phyloP scores from a whole-genome alignment of 2,329 filamentous ascomycete species.

The Rhinocladiella similis region DNA sequence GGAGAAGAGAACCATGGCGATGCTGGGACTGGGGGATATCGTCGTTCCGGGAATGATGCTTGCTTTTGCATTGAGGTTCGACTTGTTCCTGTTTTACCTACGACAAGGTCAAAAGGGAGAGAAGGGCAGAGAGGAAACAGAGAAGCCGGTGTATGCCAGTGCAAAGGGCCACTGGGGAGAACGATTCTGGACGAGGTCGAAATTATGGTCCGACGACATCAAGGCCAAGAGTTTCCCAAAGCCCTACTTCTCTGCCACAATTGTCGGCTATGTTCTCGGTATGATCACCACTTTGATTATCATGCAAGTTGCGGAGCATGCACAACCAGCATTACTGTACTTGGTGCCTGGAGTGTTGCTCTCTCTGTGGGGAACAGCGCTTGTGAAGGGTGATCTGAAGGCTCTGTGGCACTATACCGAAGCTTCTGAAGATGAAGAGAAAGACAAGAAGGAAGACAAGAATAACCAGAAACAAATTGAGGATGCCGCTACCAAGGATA shows the following conservation, averaged over 20 bases:
- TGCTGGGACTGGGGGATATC: constrained; percentile 93
- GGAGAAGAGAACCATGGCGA: constrained; percentile 54
- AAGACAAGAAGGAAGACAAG: constrained; percentile 24
- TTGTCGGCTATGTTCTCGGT: constrained; percentile 75
- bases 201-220: constrained; percentile 34
- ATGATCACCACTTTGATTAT: constrained; percentile 75
- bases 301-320: constrained; percentile 75
- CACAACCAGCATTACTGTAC: constrained; percentile 88
- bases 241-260: constrained; percentile 77
- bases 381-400: constrained; percentile 68
- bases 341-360: constrained; percentile 82
- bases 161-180: constrained; percentile 80
- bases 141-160: constrained; percentile 46
- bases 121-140: constrained; percentile 21
- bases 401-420: constrained; percentile 84
- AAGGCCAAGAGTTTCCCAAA: constrained; percentile 66
- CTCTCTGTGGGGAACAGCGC: constrained; percentile 72
- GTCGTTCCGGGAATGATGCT: constrained; percentile 91
- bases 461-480: constrained; percentile 5
- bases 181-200: constrained; percentile 68
- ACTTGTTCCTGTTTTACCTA: constrained; percentile 81
- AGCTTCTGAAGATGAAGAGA: constrained; percentile 47
- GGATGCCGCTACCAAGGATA: neutral
- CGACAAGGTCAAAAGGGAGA: constrained; percentile 50
- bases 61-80: constrained; percentile 83